phyloP scores from a whole-genome alignment of 192 early-diverging fungal species.

The Nowakowskiella sp. region DNA sequence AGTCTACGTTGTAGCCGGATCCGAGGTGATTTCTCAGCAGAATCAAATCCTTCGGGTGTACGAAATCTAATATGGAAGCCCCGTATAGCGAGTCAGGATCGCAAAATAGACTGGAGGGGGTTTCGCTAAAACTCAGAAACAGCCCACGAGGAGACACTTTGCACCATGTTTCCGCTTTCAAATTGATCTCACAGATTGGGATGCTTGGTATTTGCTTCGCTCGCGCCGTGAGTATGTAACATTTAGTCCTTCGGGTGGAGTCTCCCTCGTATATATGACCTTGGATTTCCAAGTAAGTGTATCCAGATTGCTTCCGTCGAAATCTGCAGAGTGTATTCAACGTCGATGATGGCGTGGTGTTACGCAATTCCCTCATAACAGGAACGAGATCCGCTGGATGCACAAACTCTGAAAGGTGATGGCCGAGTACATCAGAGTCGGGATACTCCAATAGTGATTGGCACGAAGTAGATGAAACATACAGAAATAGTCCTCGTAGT shows the following conservation, averaged over 20 bases:
- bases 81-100: constrained; percentile 13
- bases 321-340: constrained; percentile 61
- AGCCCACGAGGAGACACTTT: constrained; percentile 54
- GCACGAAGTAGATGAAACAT: constrained; percentile 38
- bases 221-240: constrained; percentile 57
- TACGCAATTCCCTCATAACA: constrained; percentile 62
- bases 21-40: too few relatives aligned
- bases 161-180: constrained; percentile 46
- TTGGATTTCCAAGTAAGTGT: constrained; percentile 56
- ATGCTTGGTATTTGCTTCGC: constrained; percentile 38
- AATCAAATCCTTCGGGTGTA: constrained; percentile 16
- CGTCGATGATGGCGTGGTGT: constrained; percentile 27
- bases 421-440: constrained; percentile 49
- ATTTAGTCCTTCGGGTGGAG: constrained; percentile 50
- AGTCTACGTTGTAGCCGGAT: too few relatives aligned
- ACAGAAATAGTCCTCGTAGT: constrained; percentile 59
- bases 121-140: too few relatives aligned
- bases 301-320: constrained; percentile 43
- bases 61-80: constrained; percentile 10
- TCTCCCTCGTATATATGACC: constrained; percentile 56
- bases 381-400: constrained; percentile 59
- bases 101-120: too few relatives aligned
- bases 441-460: constrained; percentile 46
- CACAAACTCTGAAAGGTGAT: constrained; percentile 43
- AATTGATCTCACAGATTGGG: constrained; percentile 18